Evolutionary conservation across 306 rosid genomes (phyloP).

Genomic region (Trifolium fragiferum): DNA sequence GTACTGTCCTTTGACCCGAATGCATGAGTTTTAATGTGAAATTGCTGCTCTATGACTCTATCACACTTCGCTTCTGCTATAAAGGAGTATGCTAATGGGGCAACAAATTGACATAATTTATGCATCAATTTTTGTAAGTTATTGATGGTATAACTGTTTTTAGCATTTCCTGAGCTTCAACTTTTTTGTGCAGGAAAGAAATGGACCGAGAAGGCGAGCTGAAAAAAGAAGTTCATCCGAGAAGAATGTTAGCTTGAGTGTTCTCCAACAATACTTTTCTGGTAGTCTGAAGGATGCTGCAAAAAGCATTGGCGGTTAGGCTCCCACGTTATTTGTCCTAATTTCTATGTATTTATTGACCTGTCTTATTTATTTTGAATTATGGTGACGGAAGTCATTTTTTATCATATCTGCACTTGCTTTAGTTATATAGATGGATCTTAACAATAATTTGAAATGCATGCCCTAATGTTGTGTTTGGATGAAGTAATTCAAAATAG

Average conservation of each 20-base stretch:
- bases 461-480: slow-evolving; percentile 15
- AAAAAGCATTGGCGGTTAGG: slow-evolving; percentile 83
- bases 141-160: slow-evolving; percentile 3
- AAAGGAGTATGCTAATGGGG: slow-evolving; percentile 10
- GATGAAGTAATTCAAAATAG: slow-evolving; percentile 15
- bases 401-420: slow-evolving; percentile 25
- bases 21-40: slow-evolving; percentile 28
- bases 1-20: slow-evolving; percentile 38
- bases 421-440: slow-evolving; percentile 20
- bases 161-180: slow-evolving; percentile 28
- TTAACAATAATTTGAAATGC: slow-evolving; percentile 28
- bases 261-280: slow-evolving; percentile 87
- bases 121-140: slow-evolving; percentile 34
- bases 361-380: slow-evolving; percentile 28
- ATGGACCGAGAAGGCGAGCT: slow-evolving; percentile 54
- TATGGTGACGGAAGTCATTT: slow-evolving; percentile 34
- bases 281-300: slow-evolving; percentile 98
- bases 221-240: slow-evolving; percentile 66
- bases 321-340: slow-evolving; percentile 35
- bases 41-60: slow-evolving; percentile 7
- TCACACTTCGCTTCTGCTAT: slow-evolving; percentile 24
- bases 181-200: slow-evolving; percentile 49
- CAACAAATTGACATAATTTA: slow-evolving; percentile 5
- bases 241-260: slow-evolving; percentile 83
- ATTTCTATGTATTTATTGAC: slow-evolving; percentile 32